A percentile compares a stretch with the other conserved stretches of the same genome.
Conservation (phyloP, 805 yeast species). For the Maudiozyma saulgeensis region DNA sequence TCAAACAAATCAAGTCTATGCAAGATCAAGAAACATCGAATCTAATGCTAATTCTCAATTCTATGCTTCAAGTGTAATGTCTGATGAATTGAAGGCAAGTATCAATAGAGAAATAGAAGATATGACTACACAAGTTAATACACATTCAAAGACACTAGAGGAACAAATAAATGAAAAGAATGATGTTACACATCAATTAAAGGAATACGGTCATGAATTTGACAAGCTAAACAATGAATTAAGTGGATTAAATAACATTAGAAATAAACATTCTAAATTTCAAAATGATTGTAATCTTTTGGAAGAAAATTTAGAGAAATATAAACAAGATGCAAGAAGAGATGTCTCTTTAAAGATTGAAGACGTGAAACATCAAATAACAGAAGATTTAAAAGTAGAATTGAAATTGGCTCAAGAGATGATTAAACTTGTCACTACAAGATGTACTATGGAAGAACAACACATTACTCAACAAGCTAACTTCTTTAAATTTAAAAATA, state of each 20-base stretch:
- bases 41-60: slow-evolving; percentile 35
- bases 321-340: slow-evolving; percentile 32
- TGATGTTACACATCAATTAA: slow-evolving; percentile 5
- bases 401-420: slow-evolving; percentile 16
- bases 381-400: slow-evolving; percentile 14
- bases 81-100: slow-evolving; percentile 16
- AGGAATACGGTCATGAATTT: slow-evolving; percentile 7
- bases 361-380: slow-evolving; percentile 26
- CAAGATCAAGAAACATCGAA: slow-evolving; percentile 5
- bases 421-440: slow-evolving; percentile 13
- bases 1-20: slow-evolving; percentile 40
- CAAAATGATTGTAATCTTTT: slow-evolving; percentile 23
- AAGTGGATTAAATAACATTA: slow-evolving; percentile 11
- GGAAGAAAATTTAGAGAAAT: slow-evolving; percentile 25
- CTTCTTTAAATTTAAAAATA: slow-evolving; percentile 34
- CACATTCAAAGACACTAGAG: slow-evolving; percentile 8
- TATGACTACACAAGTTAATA: slow-evolving; percentile 6
- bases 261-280: slow-evolving; percentile 16
- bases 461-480: slow-evolving; percentile 21
- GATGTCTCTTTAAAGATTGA: slow-evolving; percentile 36
- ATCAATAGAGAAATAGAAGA: slow-evolving; percentile 12
- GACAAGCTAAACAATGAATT: slow-evolving; percentile 11
- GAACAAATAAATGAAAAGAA: slow-evolving; percentile 8
- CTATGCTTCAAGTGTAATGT: slow-evolving; percentile 18
- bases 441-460: slow-evolving; percentile 22